Conservation (phyloP, 192 early-diverging fungal species). For the Entomortierella lignicola region DNA sequence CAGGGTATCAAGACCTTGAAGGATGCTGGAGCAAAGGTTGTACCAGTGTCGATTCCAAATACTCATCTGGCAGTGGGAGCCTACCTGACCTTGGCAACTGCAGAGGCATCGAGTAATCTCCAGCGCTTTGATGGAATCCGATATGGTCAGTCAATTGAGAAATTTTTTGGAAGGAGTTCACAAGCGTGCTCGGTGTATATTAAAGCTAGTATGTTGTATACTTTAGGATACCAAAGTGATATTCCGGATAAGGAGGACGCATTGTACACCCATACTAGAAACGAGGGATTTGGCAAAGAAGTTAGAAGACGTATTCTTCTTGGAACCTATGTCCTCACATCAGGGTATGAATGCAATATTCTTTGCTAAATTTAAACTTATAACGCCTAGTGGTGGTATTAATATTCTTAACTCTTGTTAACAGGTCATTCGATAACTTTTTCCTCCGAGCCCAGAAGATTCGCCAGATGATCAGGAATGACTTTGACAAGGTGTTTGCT, state of each 20-base stretch:
- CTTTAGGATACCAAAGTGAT: conserved; percentile 56
- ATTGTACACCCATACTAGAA: conserved; percentile 72
- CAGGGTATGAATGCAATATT: conserved; percentile 60
- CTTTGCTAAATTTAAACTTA: too few relatives aligned
- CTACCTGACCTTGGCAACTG: conserved; percentile 90
- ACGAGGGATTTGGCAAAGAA: conserved; percentile 81
- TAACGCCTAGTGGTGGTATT: too few relatives aligned
- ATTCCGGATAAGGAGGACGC: conserved; percentile 24
- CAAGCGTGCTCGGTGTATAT: not conserved
- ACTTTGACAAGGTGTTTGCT: conserved; percentile 82
- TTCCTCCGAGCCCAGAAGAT: conserved; percentile 87
- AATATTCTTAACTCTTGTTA: too few relatives aligned
- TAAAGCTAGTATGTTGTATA: not conserved
- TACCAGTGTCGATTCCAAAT: conserved; percentile 77
- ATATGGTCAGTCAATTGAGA: conserved; percentile 68
- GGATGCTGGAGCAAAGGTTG: conserved; percentile 72
- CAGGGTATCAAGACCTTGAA: conserved; percentile 66
- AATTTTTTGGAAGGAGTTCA: not conserved
- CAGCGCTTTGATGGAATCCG: conserved; percentile 89
- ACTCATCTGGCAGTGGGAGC: conserved; percentile 79
- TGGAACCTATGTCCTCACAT: conserved; percentile 87
- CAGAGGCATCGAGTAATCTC: conserved; percentile 93
- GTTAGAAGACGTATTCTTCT: conserved; percentile 87
- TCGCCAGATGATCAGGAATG: conserved; percentile 78
- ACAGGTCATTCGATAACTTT: conserved; percentile 73